Evolutionary conservation across 2,329 filamentous ascomycete species (phyloP), one percentile per base, ranked within the genome.

Genomic region (Penicillium sp.): DNA sequence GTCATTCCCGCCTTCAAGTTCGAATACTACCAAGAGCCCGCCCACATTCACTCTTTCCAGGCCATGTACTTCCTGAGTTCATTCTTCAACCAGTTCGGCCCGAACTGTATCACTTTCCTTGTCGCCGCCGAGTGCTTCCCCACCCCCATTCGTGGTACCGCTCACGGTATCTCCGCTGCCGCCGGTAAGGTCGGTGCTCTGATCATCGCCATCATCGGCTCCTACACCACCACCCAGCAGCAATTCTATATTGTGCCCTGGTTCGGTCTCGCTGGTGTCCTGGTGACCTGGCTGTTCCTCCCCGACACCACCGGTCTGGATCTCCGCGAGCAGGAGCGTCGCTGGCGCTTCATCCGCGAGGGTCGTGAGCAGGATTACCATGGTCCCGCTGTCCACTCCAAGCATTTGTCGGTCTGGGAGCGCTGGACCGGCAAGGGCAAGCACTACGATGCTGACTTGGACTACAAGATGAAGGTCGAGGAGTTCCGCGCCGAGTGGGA

Each of bases 21-120:
- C 81, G 76, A 91, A 0, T 93, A 94, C 85, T 97, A 92, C 83
- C 92, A 85, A 28, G 82, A 82, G 55, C 80, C 83, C 0, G 82
- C 82, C 6, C 86, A 91, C 70, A 89, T 97, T 75, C 87, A 92
- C 72, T 82, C 85, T 16, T 98, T 97, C 88, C 93, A 97, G 82
- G 89, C 93, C 75, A 97, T 98, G 92, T 97, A 97, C 84, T 97
- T 96, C 81, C 77, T 97, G 69, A 96, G 92, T 5, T 96, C 92
- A 30, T 97, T 97, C 84, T 98, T 98, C 88, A 97, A 97, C 84
- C 94, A 98, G 77, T 97, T 97, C 73, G 94, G 94, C 10, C 93
- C 94, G 78, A 98, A 97, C 85, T 89, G 88, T 53, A 92, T 97
- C 71, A 97, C 93, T 65, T 98, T 98, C 90, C 86, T 97, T 67